Evolutionary conservation across 148 eudicot genomes (phyloP).

Genomic region (Tetragonia tetragonoides): DNA sequence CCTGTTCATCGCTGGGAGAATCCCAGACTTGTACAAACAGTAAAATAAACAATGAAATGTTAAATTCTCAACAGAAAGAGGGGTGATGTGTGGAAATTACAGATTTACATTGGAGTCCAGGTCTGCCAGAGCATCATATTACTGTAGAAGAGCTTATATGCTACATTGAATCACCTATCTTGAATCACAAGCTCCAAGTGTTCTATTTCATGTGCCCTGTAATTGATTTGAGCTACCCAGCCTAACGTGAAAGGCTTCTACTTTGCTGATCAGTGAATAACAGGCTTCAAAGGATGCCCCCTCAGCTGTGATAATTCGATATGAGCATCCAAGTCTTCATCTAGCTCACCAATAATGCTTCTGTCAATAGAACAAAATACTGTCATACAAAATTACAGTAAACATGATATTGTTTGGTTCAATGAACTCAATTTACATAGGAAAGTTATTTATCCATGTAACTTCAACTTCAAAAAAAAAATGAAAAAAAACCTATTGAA

Average conservation of each 20-base stretch:
- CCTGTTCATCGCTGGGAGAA: background rate
- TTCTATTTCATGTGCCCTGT: constrained; percentile 5
- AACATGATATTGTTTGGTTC: background rate
- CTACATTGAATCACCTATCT: constrained; percentile 15
- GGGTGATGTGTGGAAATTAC: background rate
- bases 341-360: constrained; percentile 86
- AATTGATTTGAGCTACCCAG: constrained; percentile 2
- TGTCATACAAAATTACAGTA: background rate
- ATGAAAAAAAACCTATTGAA: too few relatives aligned
- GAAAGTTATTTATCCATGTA: too few relatives aligned
- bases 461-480: too few relatives aligned
- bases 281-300: constrained; percentile 82
- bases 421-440: too few relatives aligned
- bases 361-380: constrained; percentile 35
- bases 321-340: constrained; percentile 79
- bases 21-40: background rate
- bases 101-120: constrained; percentile 11
- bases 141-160: constrained; percentile 6
- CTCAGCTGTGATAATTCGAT: constrained; percentile 64
- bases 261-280: constrained; percentile 51
- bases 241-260: background rate
- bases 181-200: background rate
- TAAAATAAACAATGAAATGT: background rate
- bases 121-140: background rate
- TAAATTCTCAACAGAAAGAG: background rate